Evolutionary conservation across 331 rosid species (phyloP), one percentile per base, ranked within the genome.

Genomic region (Telfairia occidentalis): DNA sequence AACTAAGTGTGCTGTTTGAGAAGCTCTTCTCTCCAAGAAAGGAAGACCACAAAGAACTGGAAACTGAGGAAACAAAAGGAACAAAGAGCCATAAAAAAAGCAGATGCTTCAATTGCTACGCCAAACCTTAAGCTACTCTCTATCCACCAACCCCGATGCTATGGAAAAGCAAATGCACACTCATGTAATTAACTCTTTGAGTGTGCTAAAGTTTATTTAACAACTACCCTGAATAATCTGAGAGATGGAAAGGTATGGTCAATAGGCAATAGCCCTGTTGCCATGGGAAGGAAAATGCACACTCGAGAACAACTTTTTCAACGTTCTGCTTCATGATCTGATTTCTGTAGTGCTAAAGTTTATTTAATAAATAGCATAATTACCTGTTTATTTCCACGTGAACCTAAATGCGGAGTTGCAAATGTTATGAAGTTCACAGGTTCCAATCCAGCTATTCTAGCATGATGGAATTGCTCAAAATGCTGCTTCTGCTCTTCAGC

Each of bases 381-480:
- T 30, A 86, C 98, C 96, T 91, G 98, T 76, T 77, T 86, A 79
- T 88, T 81, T 82, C 98, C 98, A 70, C 90, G 84, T 75, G 96
- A 89, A 76, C 98, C 98, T 76, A 94, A 97, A 88, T 91, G 97
- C 8, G 98, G 98, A 9, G 98, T 94, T 76, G 98, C 97, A 38
- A 94, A 81, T n/a, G 96, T 94, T 82, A 94, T 84, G 73, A 94
- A 94, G 87, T 91, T 94, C 82, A 94, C 78, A 75, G 98, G 91
- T 80, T 88, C 90, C 83, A 94, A 81, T 73, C 98, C 96, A 80
- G 92, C 98, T 70, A 94, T 88, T 70, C 74, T 91, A 75, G 83
- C 90, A 53, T 80, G 85, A 77, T 52, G 81, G 78, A 26, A 52
- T 52, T 75, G 84, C 74, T 83, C 83, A 72, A 49, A 53, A 65